Evolutionary conservation across 108 stramenopile genomes (phyloP), one percentile per base, ranked within the genome.

Genomic region (Nannochloropsis salina): DNA sequence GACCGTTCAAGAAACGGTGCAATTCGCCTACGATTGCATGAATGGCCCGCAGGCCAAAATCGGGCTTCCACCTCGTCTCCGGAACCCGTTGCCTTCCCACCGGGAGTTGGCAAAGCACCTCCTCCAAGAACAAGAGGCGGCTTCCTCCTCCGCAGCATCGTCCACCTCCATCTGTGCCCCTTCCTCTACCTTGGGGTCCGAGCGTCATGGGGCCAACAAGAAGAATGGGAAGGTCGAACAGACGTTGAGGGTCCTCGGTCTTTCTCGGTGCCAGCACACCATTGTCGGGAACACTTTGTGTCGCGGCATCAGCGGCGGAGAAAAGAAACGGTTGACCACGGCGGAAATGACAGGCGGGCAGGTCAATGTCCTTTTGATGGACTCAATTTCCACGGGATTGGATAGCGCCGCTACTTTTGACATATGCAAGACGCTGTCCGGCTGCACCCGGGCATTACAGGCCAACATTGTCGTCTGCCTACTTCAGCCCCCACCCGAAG

Each of bases 401-500:
- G 95, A 96, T 88, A 87, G 93, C 42, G 93, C 94, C 12, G 93
- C 94, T 9, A 94, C 95, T 1, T 94, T 90, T 85, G 95, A 95
- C 86, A 95, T 97, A 85, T 87, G 93, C 85, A 86, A 90, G 43
- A 85, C 88, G 10, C 44, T 92, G 42, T 80, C 94, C n/a, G 86
- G 86, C 21, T 84, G 84, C 15, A 82, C 89, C 11, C 89, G 92
- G 22, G 44, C 85, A n/a, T 83, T 84, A 43, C 43, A 86, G 10
- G 42, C 44, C 8, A 90, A 94, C 12, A 85, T 83, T 44, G 89
- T 96, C 18, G 89, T 95, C 11, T 91, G 93, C 4, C 93, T 97
- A 44, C 92, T 96, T 8, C 96, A 96, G 84, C 95, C 96, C 31
- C 93, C 95, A 1, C 95, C 95, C 4, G 95, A 97, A 91, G 94